phyloP scores from a whole-genome alignment of 257 asterid genomes.

The Nicotiana paniculata region DNA sequence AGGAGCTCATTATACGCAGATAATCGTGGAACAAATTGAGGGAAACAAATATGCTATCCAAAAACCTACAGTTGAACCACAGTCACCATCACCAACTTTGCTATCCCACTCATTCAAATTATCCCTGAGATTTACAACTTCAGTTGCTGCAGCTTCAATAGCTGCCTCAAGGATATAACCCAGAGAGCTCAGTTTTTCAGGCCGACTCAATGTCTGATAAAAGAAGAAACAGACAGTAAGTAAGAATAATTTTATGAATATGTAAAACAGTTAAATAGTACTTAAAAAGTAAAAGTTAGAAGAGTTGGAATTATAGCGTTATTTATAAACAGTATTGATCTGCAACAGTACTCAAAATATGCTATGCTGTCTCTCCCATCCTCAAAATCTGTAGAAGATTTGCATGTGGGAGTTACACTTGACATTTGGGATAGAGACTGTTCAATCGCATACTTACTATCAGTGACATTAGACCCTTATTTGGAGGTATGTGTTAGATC shows the following conservation, averaged over 20 bases:
- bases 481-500: background rate
- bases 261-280: no score
- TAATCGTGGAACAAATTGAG: constrained; percentile 4
- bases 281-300: no score
- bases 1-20: background rate
- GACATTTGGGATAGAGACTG: background rate
- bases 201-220: constrained; percentile 57
- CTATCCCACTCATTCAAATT: constrained; percentile 88
- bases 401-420: background rate
- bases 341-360: background rate
- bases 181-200: constrained; percentile 49
- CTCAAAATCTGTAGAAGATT: background rate
- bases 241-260: no score
- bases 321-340: background rate
- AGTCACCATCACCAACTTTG: constrained; percentile 98
- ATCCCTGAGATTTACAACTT: constrained; percentile 57
- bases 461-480: background rate
- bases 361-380: background rate
- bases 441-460: background rate
- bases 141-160: constrained; percentile 86
- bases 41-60: constrained; percentile 7
- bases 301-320: no score
- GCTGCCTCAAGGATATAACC: constrained; percentile 73
- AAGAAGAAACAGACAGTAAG: constrained; percentile 14
- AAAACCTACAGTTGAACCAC: constrained; percentile 90